These are phyloP conservation scores for Diaporthe eres DNA, from an alignment of 2,329 filamentous ascomycete species.

Conservation along the genomic window DNA sequence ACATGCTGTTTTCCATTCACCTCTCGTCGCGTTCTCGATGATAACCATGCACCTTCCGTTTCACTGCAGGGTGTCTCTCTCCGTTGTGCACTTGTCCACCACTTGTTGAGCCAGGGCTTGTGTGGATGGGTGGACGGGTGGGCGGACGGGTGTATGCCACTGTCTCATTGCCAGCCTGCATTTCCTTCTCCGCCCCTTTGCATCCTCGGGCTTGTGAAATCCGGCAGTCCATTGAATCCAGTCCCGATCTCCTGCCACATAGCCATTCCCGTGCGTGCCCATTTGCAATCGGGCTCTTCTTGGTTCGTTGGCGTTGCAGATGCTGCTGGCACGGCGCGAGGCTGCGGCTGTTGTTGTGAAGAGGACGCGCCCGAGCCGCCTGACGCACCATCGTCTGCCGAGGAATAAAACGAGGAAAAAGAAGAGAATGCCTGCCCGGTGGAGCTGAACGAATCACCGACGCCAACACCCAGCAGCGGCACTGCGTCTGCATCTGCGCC, in stretches of 20 bases:
- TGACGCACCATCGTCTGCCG: not conserved
- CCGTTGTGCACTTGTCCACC: not conserved
- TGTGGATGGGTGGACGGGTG: not conserved
- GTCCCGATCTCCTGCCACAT: constrained; percentile 29
- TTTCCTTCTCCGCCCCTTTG: constrained; percentile 10
- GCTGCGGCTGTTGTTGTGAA: constrained; percentile 17
- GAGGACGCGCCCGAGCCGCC: not conserved
- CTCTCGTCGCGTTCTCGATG: not conserved
- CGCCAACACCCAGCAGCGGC: not conserved
- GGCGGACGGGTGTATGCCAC: not conserved
- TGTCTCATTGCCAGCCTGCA: constrained; percentile 8
- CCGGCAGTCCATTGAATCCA: constrained; percentile 35
- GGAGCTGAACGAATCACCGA: constrained; percentile 8
- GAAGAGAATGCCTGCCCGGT: not conserved
- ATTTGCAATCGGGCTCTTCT: not conserved
- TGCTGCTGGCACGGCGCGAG: not conserved
- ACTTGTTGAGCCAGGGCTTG: not conserved
- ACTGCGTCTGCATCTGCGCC: not conserved
- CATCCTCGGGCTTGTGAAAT: constrained; percentile 37
- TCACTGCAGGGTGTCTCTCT: not conserved
- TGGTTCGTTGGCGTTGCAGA: not conserved
- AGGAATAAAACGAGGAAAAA: not conserved
- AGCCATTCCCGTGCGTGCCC: constrained; percentile 20
- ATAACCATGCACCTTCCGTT: not conserved
- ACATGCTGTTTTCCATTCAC: not conserved